Base-by-base conservation (phyloP, 257 asterid species). In the Penstemon davidsonii region DNA sequence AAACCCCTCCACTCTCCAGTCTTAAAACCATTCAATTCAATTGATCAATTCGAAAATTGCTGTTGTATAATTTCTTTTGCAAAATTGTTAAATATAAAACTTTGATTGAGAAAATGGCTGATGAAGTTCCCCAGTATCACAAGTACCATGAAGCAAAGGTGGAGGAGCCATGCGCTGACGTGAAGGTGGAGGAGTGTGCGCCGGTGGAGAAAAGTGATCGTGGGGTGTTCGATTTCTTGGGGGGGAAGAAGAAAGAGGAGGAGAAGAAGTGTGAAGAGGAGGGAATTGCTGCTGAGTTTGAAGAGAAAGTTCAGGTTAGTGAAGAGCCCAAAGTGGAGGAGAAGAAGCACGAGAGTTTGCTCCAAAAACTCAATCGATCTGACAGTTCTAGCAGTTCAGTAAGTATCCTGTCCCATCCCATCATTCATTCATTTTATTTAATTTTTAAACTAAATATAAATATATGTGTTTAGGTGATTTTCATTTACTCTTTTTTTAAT, bases 341-440 rank as follows among this genome's bases (percentile, higher is more conserved):
- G 64, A 79, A 81, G 51, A 82, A 87, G 66, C 89, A 83, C 62
- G 85, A 76, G 18, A 36, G 84, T 7, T 69, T 90, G 39, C 58
- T 60, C 47, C 64, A 86, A 55, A 93, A 90, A 74, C 87, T 87
- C 3, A 79, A 77, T 38, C 75, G 89, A 18, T 78, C 83, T 37
- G 62, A 64, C 73, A 82, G 89, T 77, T 80, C 91, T 39, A 86
- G 95, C 83, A 90, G 98, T 71, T 85, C 89, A 11, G 98, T 93
- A 90, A 84, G 95, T 84, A 43, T 7, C 19, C 18, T 15, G 18
- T 15, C 18, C 18, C 18, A 15, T 15, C 18, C 18, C 18, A 15
- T 47, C n/a, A 53, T 38, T 44, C 18, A 2, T 5, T 51, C 55
- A 38, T 11, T 12, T 4, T 5, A 15, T 41, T 40, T 40, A 10